Conservation (phyloP, 2,329 filamentous ascomycete species). For the Cercospora zeina region DNA sequence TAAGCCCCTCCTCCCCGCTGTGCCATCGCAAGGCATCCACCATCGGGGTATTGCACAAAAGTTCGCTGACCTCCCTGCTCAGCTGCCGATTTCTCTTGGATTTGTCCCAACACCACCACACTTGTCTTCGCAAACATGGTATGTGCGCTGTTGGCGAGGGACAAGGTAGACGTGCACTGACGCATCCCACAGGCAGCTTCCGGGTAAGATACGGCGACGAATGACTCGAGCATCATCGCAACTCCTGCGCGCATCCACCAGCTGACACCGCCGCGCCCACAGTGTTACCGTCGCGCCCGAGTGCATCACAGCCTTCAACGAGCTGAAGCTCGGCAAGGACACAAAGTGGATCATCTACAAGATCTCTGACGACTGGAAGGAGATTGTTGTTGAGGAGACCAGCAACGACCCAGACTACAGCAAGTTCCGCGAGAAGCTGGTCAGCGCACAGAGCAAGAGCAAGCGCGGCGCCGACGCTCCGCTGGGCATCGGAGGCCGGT, state of each 20-base stretch:
- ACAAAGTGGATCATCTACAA: slow-evolving; percentile 84
- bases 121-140: slow-evolving; percentile 24
- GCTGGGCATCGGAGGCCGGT: slow-evolving; percentile 66
- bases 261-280: slow-evolving; percentile 28
- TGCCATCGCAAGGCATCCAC: slow-evolving; percentile 13
- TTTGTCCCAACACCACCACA: slow-evolving; percentile 11
- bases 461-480: slow-evolving; percentile 54
- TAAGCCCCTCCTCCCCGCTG: slow-evolving; percentile 5
- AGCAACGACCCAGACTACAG: slow-evolving; percentile 68
- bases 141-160: neutral
- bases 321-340: slow-evolving; percentile 78
- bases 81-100: slow-evolving; percentile 18
- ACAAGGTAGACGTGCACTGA: slow-evolving; percentile 10
- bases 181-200: slow-evolving; percentile 25
- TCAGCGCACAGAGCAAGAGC: slow-evolving; percentile 71
- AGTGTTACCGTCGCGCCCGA: slow-evolving; percentile 73
- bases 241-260: neutral
- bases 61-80: slow-evolving; percentile 11
- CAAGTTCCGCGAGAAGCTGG: slow-evolving; percentile 72
- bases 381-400: slow-evolving; percentile 77
- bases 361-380: slow-evolving; percentile 77
- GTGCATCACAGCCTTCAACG: slow-evolving; percentile 70
- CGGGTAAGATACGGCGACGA: slow-evolving; percentile 24
- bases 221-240: slow-evolving; percentile 17
- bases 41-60: slow-evolving; percentile 13